Base-by-base conservation (phyloP, 2,329 filamentous ascomycete species). In the Microcyclospora pomicola region DNA sequence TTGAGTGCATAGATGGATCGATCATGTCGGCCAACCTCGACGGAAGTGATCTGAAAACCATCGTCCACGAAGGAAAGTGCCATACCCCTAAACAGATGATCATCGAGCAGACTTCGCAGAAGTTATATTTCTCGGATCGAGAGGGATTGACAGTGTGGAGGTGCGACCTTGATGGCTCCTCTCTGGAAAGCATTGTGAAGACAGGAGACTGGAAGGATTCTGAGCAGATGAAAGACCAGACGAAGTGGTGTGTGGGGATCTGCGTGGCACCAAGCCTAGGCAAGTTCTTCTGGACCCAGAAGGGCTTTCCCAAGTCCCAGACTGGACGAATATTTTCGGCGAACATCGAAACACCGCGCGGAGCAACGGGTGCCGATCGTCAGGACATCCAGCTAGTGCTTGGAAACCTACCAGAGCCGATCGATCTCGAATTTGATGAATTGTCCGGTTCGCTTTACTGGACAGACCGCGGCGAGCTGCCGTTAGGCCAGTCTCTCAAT, bases 281-380 rank as follows among this genome's bases (percentile, higher is more conserved):
- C 12, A 62, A 65, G 31, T 59, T 77, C 33, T 77, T 70, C 60
- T 78, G 73, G 73, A 72, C 68, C 0, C 73, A 77, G 36, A 77
- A 77, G 47, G 74, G 74, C 0, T 55, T 60, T 0, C 62, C 65
- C 2, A 77, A 76, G 50, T 62, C 59, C 0, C 56, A 54, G 2
- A 49, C 62, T 30, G 74, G 74, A 0, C 61, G 66, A 3, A 73
- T 78, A 31, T 71, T 72, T 49, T 55, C 61, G 4, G 71, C 73
- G 0, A 51, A 55, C n/a, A 55, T 74, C 0, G 49, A 62, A 1
- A 60, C 60, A 2, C 61, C 62, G 0, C 28, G 42, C 0, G 59
- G 59, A 0, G 44, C 58, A 37, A 51, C 48, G 12, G 56, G 60
- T 1, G 45, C 52, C 1, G 51, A 42, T 9, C 56, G 68, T 1